Evolutionary conservation across 129 eudicot genomes (phyloP).

Genomic region (Ambrosia artemisiifolia): DNA sequence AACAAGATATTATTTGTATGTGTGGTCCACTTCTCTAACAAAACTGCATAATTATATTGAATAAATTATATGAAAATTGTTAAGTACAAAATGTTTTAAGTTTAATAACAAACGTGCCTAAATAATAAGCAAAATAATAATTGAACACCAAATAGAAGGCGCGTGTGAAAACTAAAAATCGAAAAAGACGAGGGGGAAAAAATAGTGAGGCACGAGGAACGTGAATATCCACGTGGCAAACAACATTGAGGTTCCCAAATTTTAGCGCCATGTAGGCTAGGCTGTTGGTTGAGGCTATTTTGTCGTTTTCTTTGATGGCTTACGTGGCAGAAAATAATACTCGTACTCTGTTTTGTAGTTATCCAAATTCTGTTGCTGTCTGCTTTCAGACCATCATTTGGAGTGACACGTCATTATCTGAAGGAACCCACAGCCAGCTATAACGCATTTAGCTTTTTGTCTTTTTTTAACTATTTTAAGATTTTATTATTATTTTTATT

Average conservation of each 20-base stretch:
- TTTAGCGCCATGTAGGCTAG: slow-evolving; percentile 33
- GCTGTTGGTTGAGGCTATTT: slow-evolving; percentile 24
- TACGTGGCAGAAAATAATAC: slow-evolving; percentile 35
- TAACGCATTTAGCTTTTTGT: slow-evolving; percentile 30
- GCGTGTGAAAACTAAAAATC: background rate
- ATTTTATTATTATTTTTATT: background rate
- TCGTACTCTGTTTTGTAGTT: slow-evolving; percentile 30
- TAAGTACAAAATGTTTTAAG: background rate
- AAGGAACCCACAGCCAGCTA: slow-evolving; percentile 35
- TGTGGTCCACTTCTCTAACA: too few relatives aligned
- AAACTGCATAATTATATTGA: too few relatives aligned
- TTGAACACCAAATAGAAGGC: slow-evolving; percentile 17
- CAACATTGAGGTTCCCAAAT: slow-evolving; percentile 18
- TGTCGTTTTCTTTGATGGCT: slow-evolving; percentile 17
- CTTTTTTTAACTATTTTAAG: slow-evolving; percentile 8
- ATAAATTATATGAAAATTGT: too few relatives aligned
- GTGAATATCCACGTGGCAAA: slow-evolving; percentile 30
- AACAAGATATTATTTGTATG: too few relatives aligned
- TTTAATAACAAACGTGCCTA: background rate
- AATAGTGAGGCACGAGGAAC: slow-evolving; percentile 23
- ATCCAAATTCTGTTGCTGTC: slow-evolving; percentile 34
- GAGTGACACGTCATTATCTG: slow-evolving; percentile 23
- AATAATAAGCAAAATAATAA: background rate
- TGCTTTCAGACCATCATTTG: slow-evolving; percentile 34
- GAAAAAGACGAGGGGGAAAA: slow-evolving; percentile 13